A percentile compares a stretch with the other conserved stretches of the same genome.
Conservation (phyloP, 2,329 filamentous ascomycete genomes). For the Aspergillus clavatus region DNA sequence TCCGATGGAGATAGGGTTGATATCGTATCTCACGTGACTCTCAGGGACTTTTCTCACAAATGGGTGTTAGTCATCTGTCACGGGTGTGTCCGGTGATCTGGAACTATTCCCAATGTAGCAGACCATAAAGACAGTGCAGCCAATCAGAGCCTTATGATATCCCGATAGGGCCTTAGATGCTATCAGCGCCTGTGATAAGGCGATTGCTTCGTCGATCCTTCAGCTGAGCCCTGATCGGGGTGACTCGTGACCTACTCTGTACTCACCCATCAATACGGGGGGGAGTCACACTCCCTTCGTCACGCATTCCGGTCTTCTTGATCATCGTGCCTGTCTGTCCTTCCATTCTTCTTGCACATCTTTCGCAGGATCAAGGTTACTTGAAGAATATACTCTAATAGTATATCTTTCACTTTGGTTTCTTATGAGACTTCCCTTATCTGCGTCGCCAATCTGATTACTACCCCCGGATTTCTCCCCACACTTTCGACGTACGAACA, state of each 20-base stretch:
- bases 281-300: conserved; percentile 4
- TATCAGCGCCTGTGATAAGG: too few species aligned
- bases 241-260: conserved; percentile 6
- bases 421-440: not conserved
- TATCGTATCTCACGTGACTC: not conserved
- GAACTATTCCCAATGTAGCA: not conserved
- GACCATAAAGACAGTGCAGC: not conserved
- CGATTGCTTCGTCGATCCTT: not conserved
- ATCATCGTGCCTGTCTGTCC: too few species aligned
- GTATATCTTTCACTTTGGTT: too few species aligned
- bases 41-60: not conserved
- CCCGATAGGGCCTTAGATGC: not conserved
- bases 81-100: not conserved
- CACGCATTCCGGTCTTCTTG: not conserved
- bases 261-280: not conserved
- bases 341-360: not conserved
- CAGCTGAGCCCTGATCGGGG: not conserved
- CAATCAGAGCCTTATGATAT: not conserved
- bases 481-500: not conserved
- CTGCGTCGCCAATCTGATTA: not conserved
- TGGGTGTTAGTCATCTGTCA: not conserved
- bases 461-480: not conserved
- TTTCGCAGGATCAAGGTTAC: too few species aligned
- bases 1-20: too few species aligned
- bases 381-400: too few species aligned